A percentile compares a stretch with the other conserved stretches of the same genome.
Evolutionary conservation across 2,329 filamentous ascomycete genomes (phyloP).

Genomic region (Colletotrichum sp.): DNA sequence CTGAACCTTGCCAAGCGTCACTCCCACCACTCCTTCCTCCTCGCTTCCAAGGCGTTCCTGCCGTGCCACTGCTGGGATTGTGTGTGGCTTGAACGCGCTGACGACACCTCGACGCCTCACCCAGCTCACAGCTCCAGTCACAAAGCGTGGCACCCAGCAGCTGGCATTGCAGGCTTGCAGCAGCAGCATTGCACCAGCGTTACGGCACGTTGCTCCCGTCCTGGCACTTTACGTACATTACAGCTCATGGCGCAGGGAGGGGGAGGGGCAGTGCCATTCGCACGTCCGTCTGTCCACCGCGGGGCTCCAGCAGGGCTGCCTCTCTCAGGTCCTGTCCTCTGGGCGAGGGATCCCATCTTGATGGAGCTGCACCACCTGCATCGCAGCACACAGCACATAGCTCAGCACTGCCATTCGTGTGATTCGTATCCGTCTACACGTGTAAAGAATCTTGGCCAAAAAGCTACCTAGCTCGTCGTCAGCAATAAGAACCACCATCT

Average conservation of each 20-base stretch:
- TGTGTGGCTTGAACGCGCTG: slow-evolving; percentile 1
- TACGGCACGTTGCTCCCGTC: neutral
- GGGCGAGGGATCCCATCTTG: neutral
- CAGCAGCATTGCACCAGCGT: neutral
- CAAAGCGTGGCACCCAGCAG: neutral
- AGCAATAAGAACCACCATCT: neutral
- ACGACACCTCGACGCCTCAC: slow-evolving; percentile 14
- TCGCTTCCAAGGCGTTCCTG: neutral
- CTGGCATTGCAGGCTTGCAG: neutral
- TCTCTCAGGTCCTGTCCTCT: neutral
- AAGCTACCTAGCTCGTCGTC: neutral
- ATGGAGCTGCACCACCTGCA: neutral
- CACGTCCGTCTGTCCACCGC: neutral
- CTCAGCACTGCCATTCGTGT: neutral
- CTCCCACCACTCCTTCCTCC: neutral
- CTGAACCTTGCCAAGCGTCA: neutral
- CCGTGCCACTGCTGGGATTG: neutral
- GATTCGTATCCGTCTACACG: neutral
- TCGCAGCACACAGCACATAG: neutral
- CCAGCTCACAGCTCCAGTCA: slow-evolving; percentile 4
- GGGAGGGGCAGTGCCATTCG: slow-evolving; percentile 11
- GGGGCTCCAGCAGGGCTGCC: neutral
- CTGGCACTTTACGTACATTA: neutral
- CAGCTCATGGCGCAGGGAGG: neutral
- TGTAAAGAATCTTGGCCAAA: neutral